phyloP scores from a whole-genome alignment of 345 rosid genomes.

The Gossypium mustelinum region DNA sequence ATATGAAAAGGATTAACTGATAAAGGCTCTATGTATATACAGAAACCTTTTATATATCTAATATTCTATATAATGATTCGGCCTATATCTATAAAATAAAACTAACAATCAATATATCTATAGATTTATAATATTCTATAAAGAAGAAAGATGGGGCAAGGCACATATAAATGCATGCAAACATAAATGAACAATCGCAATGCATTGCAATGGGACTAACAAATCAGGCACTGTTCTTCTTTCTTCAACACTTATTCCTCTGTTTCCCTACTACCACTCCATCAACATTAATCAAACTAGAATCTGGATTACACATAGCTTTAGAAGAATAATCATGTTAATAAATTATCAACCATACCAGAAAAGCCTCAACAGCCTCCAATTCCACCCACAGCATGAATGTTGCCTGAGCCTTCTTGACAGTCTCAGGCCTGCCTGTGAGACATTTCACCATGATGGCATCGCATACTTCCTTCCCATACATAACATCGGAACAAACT shows the following conservation, averaged over 20 bases:
- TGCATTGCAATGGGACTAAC: not conserved
- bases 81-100: too few species aligned
- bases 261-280: not conserved
- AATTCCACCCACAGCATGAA: conserved; percentile 97
- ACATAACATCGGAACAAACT: conserved; percentile 38
- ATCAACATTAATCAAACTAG: not conserved
- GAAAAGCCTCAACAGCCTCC: conserved; percentile 86
- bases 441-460: conserved; percentile 88
- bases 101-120: too few species aligned
- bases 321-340: not conserved
- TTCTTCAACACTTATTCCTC: not conserved
- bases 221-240: not conserved
- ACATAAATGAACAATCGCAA: not conserved
- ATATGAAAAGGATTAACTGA: too few species aligned
- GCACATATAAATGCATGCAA: too few species aligned
- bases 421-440: conserved; percentile 90
- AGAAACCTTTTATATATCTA: too few species aligned
- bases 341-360: conserved; percentile 43
- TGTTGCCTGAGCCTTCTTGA: conserved; percentile 85
- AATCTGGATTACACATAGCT: not conserved
- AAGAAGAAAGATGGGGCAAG: too few species aligned
- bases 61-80: too few species aligned
- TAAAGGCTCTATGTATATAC: too few species aligned
- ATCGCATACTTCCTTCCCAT: conserved; percentile 91
- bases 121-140: too few species aligned